A percentile compares a stretch with the other conserved stretches of the same genome.
Conservation (phyloP, 441 rosid genomes). For the Euphorbia schlechtendalii region DNA sequence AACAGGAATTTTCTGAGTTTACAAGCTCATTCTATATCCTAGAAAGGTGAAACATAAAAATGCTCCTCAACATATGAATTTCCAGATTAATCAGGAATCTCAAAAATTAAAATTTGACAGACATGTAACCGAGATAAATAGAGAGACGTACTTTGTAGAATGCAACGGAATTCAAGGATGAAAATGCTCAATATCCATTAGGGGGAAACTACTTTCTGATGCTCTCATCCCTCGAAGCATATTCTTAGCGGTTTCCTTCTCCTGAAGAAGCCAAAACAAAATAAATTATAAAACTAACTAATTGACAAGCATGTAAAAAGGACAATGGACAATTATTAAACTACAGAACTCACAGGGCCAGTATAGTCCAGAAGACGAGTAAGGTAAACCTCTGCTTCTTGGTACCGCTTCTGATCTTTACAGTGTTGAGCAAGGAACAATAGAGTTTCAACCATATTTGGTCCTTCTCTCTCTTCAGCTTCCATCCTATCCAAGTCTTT, state of each 20-base stretch:
- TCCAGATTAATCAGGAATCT: slow-evolving; percentile 4
- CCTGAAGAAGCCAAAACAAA: slow-evolving; percentile 41
- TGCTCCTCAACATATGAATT: neutral
- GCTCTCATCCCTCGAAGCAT: slow-evolving; percentile 66
- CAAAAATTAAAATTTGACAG: slow-evolving; percentile 1
- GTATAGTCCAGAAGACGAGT: slow-evolving; percentile 82
- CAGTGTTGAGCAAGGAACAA: slow-evolving; percentile 66
- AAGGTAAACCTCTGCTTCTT: slow-evolving; percentile 89
- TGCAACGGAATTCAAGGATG: slow-evolving; percentile 39
- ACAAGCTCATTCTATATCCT: neutral
- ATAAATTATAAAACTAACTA: neutral
- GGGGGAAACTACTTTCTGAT: slow-evolving; percentile 49
- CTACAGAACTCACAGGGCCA: slow-evolving; percentile 61
- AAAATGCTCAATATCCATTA: slow-evolving; percentile 70
- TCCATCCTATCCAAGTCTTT: slow-evolving; percentile 91
- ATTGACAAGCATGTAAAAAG: neutral
- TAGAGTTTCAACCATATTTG: slow-evolving; percentile 83
- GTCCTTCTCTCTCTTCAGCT: slow-evolving; percentile 89
- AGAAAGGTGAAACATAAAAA: neutral
- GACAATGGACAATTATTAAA: neutral
- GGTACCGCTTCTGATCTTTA: slow-evolving; percentile 57
- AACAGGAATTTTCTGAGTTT: neutral
- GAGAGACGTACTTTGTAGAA: slow-evolving; percentile 2
- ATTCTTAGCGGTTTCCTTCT: slow-evolving; percentile 80
- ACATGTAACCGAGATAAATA: slow-evolving; percentile 6